These are phyloP conservation scores for Silene uniflora DNA, from an alignment of 148 eudicot species.

Conservation along the genomic window DNA sequence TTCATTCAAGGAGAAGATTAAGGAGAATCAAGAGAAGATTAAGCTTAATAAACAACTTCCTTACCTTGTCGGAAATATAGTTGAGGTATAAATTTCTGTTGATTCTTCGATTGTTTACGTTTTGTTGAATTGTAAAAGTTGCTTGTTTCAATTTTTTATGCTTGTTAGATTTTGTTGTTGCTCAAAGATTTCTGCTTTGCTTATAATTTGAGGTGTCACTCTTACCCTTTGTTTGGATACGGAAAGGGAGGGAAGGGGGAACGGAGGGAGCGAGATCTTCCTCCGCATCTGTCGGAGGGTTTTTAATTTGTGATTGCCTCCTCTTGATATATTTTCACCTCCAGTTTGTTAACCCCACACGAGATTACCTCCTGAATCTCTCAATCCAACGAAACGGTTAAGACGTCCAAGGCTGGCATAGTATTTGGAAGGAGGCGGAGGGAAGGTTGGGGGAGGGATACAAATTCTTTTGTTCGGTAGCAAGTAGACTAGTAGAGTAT, in stretches of 20 bases:
- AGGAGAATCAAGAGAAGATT: constrained; percentile 96
- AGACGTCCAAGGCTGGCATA: too few species aligned
- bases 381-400: too few species aligned
- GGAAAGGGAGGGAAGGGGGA: neutral
- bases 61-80: constrained; percentile 89
- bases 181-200: neutral
- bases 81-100: constrained; percentile 49
- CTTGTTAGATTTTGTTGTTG: neutral
- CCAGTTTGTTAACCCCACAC: too few species aligned
- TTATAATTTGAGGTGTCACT: neutral
- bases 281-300: neutral
- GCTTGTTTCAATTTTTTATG: neutral
- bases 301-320: too few species aligned
- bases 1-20: constrained; percentile 76
- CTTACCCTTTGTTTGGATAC: neutral
- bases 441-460: too few species aligned
- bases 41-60: constrained; percentile 97
- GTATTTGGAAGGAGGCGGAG: too few species aligned
- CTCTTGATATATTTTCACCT: too few species aligned
- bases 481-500: too few species aligned
- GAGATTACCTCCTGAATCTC: too few species aligned
- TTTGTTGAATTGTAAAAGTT: neutral
- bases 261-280: neutral
- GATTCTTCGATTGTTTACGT: neutral
- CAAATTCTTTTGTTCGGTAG: too few species aligned